Base-by-base conservation (phyloP, 2,329 filamentous ascomycete genomes). In the Colletotrichum brevisporum region DNA sequence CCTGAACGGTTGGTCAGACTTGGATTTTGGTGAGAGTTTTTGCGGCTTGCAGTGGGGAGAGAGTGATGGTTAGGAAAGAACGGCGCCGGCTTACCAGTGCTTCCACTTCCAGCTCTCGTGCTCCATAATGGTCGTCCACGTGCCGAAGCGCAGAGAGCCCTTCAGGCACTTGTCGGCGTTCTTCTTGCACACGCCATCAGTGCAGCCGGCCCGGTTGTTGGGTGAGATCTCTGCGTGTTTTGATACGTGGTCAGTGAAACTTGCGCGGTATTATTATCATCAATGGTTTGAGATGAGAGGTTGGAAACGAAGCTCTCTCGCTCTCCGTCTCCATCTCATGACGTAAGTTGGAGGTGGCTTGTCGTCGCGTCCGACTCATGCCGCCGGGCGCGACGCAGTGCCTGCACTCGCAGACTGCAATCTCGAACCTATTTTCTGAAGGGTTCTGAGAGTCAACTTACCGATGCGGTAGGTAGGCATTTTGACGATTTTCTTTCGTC, bases 111-210 rank as follows among this genome's bases (percentile, higher is more conserved):
- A 97, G 75, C 86, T 86, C 50, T 88, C 88, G 75, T 90, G 86
- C 0, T 88, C 86, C 0, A 84, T 75, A 36, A 91, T 87, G 9
- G 87, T 87, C 71, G 97, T 87, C 85, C 91, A 93, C 24, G 86
- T 87, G 50, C 93, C 95, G 61, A 94, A 88, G 63, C 95, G 92
- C 3, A 97, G 82, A 72, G 94, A 89, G 64, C 91, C 94, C 82
- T 97, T 97, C 27, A 76, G 73, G 76, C 97, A 94, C 82, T 97
- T 97, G 75, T 86, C 77, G 1, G 77, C 83, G 2, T 81, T 82
- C 2, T 92, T 86, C 80, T 94, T 94, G 86, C 95, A 98, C 71
- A 90, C 85, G 5, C 83, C 85, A 76, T 91, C 91, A 71, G 90
- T 86, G 83, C 95, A 98, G 58, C 83, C 88, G 61, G 95, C 93